A percentile compares a stretch with the other conserved stretches of the same genome.
phyloP scores from a whole-genome alignment of 768 basidiomycete genomes.

The Polyporus arcularius region DNA sequence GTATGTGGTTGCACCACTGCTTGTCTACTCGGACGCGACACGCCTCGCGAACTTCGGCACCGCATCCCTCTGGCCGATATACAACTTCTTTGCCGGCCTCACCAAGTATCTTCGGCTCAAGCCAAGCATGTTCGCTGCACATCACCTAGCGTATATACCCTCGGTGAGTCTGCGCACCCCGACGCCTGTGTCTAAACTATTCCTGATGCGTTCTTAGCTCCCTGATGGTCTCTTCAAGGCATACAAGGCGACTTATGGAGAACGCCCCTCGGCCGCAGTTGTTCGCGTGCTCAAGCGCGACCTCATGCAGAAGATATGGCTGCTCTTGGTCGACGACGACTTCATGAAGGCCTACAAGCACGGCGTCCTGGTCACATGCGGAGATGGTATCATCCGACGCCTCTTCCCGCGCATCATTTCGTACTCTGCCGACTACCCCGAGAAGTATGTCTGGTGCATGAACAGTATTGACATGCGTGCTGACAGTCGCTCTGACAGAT shows the following conservation, averaged over 20 bases:
- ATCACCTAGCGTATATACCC: slow-evolving; percentile 48
- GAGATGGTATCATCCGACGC: slow-evolving; percentile 26
- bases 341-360: slow-evolving; percentile 26
- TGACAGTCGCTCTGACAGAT: too few species aligned
- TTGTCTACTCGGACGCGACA: slow-evolving; percentile 31
- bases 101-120: slow-evolving; percentile 40
- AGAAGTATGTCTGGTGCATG: too few species aligned
- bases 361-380: slow-evolving; percentile 25
- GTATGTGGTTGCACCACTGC: slow-evolving; percentile 14
- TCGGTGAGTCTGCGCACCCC: too few species aligned
- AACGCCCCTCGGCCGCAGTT: slow-evolving; percentile 15
- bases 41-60: slow-evolving; percentile 30
- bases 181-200: too few species aligned
- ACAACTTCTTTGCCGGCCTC: slow-evolving; percentile 40
- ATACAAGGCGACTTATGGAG: slow-evolving; percentile 18
- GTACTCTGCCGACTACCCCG: slow-evolving; percentile 34
- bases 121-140: slow-evolving; percentile 33
- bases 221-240: slow-evolving; percentile 32
- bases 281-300: slow-evolving; percentile 34
- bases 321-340: slow-evolving; percentile 24
- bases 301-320: slow-evolving; percentile 33
- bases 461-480: too few species aligned
- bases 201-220: slow-evolving; percentile 24
- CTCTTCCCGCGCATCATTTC: slow-evolving; percentile 28
- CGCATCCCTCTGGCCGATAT: slow-evolving; percentile 40